phyloP scores from a whole-genome alignment of 352 stramenopile species.

The Phytophthora pisi region DNA sequence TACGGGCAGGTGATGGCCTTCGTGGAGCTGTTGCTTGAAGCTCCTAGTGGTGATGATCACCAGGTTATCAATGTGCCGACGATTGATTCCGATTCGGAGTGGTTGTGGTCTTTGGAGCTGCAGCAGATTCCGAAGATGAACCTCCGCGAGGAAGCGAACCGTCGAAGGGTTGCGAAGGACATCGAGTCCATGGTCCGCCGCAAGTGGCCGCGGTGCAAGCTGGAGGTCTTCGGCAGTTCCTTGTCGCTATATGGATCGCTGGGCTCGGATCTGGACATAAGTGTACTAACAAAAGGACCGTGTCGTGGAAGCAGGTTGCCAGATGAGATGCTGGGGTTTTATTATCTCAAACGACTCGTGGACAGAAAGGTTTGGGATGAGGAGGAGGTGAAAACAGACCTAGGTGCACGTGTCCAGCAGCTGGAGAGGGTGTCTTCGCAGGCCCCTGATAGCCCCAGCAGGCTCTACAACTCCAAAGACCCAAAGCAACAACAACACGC shows the following conservation, averaged over 20 bases:
- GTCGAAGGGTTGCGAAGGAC: constrained; percentile 30
- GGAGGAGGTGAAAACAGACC: constrained; percentile 1
- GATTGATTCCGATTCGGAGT: neutral
- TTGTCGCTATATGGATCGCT: constrained; percentile 67
- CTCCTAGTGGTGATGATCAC: neutral
- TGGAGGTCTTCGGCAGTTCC: constrained; percentile 71
- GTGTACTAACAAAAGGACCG: constrained; percentile 30
- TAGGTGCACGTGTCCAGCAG: constrained; percentile 25
- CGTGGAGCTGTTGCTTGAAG: constrained; percentile 39
- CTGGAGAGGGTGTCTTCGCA: constrained; percentile 24
- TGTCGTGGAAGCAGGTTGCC: neutral
- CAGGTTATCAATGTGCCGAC: neutral
- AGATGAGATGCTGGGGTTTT: constrained; percentile 26
- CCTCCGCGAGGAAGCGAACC: constrained; percentile 38
- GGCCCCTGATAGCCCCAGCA: constrained; percentile 14
- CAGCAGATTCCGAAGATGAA: constrained; percentile 36
- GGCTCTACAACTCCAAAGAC: constrained; percentile 5
- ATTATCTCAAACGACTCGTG: constrained; percentile 46
- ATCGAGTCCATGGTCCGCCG: constrained; percentile 40
- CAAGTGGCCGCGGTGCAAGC: constrained; percentile 37
- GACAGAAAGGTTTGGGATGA: constrained; percentile 18
- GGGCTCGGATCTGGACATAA: constrained; percentile 70
- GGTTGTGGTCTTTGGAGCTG: constrained; percentile 22
- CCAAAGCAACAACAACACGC: constrained; percentile 25
- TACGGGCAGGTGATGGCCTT: constrained; percentile 34